These are phyloP conservation scores for Penicillium sclerotiorum DNA, from an alignment of 2,329 filamentous ascomycete genomes.

Conservation along the genomic window DNA sequence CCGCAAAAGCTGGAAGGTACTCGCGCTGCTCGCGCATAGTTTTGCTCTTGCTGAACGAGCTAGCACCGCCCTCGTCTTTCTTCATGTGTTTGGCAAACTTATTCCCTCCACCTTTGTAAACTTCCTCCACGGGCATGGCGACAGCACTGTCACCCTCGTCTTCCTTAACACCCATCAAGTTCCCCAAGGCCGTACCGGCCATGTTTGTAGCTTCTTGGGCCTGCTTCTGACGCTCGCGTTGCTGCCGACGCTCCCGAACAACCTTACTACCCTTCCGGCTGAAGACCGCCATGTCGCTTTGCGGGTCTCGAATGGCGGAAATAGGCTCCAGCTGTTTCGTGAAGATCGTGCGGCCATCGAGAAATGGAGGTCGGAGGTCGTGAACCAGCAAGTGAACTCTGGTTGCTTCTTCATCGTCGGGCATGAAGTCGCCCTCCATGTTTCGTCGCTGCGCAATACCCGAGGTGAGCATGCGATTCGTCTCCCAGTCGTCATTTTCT, in stretches of 20 bases:
- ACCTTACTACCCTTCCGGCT: constrained; percentile 93
- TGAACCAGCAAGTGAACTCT: constrained; percentile 90
- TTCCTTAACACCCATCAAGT: constrained; percentile 93
- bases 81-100: constrained; percentile 94
- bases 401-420: constrained; percentile 82
- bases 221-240: constrained; percentile 90
- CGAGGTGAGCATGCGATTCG: constrained; percentile 96
- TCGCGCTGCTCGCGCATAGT: constrained; percentile 87
- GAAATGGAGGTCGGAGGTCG: constrained; percentile 88
- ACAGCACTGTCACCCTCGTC: constrained; percentile 85
- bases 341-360: constrained; percentile 93
- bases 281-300: constrained; percentile 99
- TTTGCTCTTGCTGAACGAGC: constrained; percentile 91
- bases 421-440: constrained; percentile 77
- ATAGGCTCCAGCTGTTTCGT: constrained; percentile 97
- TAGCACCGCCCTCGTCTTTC: constrained; percentile 77
- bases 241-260: constrained; percentile 86
- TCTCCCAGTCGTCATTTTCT: constrained; percentile 97
- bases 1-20: constrained; percentile 92
- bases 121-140: constrained; percentile 72
- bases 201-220: constrained; percentile 93
- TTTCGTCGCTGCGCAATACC: constrained; percentile 90
- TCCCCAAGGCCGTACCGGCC: constrained; percentile 87
- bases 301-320: constrained; percentile 85
- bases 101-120: constrained; percentile 61